Conservation (phyloP, 768 basidiomycete species). For the Mrakia hoshinonis region DNA sequence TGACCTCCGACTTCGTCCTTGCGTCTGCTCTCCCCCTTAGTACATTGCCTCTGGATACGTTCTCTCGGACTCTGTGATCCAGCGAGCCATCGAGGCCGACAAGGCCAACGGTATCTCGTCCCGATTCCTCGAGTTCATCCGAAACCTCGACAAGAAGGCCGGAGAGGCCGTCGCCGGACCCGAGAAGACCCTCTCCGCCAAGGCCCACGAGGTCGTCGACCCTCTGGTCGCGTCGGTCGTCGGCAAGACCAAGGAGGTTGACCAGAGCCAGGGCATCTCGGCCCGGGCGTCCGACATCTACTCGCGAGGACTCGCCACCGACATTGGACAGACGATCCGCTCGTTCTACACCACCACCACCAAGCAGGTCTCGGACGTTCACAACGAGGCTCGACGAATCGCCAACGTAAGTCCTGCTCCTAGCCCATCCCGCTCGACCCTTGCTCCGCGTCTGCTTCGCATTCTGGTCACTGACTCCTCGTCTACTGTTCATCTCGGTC, state of each 20-base stretch:
- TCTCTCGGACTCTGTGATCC: conserved; percentile 67
- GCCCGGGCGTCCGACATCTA: conserved; percentile 57
- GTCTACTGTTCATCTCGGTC: not conserved
- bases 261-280: conserved; percentile 69
- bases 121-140: conserved; percentile 72
- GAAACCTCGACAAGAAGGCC: conserved; percentile 58
- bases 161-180: conserved; percentile 66
- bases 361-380: conserved; percentile 84
- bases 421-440: not conserved
- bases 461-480: not conserved
- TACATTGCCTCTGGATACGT: conserved; percentile 78
- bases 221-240: conserved; percentile 48
- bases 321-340: conserved; percentile 43
- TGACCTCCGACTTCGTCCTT: too few species aligned
- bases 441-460: not conserved
- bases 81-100: conserved; percentile 45
- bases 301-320: conserved; percentile 42
- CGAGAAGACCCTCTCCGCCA: conserved; percentile 68
- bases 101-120: conserved; percentile 79
- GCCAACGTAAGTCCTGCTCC: conserved; percentile 43
- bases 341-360: conserved; percentile 77
- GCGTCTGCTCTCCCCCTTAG: too few species aligned
- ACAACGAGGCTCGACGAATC: conserved; percentile 83
- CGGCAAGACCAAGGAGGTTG: conserved; percentile 58
- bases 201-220: conserved; percentile 57